Conservation (phyloP, 2,329 filamentous ascomycete genomes). For the Neofusicoccum laricinum region DNA sequence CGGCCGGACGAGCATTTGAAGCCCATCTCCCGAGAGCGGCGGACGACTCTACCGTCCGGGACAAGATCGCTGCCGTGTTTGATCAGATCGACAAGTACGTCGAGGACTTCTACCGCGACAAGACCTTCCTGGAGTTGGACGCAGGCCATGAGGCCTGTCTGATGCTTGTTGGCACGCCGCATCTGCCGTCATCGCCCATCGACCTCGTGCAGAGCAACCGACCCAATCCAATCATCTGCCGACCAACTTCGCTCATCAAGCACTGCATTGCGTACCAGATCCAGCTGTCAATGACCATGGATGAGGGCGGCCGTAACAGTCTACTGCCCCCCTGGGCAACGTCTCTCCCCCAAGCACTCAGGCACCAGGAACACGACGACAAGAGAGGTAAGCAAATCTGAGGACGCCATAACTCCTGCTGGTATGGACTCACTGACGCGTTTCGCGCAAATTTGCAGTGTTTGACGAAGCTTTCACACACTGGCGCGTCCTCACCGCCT, state of each 20-base stretch:
- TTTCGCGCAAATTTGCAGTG: background rate
- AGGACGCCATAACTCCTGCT: too few relatives aligned
- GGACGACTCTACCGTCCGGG: slow-evolving; percentile 24
- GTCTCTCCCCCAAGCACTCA: background rate
- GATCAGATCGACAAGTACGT: slow-evolving; percentile 28
- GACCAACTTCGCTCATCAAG: background rate
- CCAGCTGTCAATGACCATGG: slow-evolving; percentile 9
- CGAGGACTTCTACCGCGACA: slow-evolving; percentile 32
- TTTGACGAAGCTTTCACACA: slow-evolving; percentile 10
- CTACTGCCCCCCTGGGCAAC: slow-evolving; percentile 1
- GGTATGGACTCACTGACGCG: too few relatives aligned
- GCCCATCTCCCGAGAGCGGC: slow-evolving; percentile 23
- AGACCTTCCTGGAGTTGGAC: slow-evolving; percentile 3
- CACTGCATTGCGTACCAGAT: slow-evolving; percentile 4
- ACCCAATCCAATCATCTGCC: slow-evolving; percentile 5
- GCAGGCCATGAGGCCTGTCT: background rate
- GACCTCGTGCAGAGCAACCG: slow-evolving; percentile 3
- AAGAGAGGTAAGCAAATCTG: background rate
- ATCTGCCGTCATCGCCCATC: slow-evolving; percentile 1
- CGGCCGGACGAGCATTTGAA: background rate
- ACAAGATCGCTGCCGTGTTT: slow-evolving; percentile 26
- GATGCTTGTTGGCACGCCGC: slow-evolving; percentile 4
- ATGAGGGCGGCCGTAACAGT: slow-evolving; percentile 3
- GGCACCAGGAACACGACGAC: background rate
- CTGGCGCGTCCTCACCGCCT: slow-evolving; percentile 5